A percentile compares a stretch with the other conserved stretches of the same genome.
Evolutionary conservation across 331 rosid species (phyloP).

Genomic region (Rosa hybrid): DNA sequence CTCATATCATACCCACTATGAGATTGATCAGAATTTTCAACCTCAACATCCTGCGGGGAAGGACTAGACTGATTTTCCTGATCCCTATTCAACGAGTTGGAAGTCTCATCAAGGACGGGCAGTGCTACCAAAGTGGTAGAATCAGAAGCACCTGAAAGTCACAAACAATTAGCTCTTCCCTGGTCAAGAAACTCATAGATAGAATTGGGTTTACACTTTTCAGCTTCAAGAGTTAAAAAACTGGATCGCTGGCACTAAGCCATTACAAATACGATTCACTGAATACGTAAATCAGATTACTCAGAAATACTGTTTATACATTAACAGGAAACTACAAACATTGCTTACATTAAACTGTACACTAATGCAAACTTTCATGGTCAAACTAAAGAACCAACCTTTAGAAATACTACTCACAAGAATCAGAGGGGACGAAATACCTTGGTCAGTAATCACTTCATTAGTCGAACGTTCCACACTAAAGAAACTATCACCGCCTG

Average conservation of each 20-base stretch:
- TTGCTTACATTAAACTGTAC: not conserved
- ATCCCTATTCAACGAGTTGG: constrained; percentile 39
- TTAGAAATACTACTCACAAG: not conserved
- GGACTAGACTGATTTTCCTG: constrained; percentile 44
- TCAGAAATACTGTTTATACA: not conserved
- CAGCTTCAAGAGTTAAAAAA: not conserved
- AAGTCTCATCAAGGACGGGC: constrained; percentile 27
- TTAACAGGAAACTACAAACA: not conserved
- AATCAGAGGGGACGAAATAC: constrained; percentile 35
- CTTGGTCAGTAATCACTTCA: constrained; percentile 59
- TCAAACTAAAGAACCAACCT: not conserved
- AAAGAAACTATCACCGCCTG: constrained; percentile 49
- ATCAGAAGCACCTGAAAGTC: constrained; percentile 44
- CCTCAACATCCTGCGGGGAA: constrained; percentile 40
- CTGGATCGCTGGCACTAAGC: not conserved
- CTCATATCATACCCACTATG: constrained; percentile 29
- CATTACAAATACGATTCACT: not conserved
- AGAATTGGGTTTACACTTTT: not conserved
- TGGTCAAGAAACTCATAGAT: not conserved
- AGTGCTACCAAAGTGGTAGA: constrained; percentile 38
- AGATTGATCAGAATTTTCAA: constrained; percentile 35
- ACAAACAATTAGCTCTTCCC: constrained; percentile 26
- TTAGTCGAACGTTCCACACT: constrained; percentile 30
- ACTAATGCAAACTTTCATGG: not conserved
- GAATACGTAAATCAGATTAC: not conserved